Percentiles rank a stretch among this genome's conserved stretches.
Conservation (phyloP, 176 grass and related monocot genomes). For the Phoenix dactylifera region DNA sequence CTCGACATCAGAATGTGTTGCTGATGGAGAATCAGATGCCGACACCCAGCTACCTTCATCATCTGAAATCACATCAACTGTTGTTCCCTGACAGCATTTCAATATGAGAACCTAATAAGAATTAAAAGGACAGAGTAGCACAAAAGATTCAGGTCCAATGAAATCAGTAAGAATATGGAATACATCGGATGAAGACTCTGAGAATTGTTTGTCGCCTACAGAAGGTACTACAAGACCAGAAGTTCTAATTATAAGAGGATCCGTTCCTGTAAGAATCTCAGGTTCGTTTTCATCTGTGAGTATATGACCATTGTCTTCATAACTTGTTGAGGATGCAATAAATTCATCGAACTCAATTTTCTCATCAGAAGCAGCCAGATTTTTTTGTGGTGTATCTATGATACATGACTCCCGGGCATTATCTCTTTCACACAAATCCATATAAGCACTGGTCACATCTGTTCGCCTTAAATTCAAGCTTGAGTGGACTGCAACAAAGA, state of each 20-base stretch:
- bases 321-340: constrained; percentile 27
- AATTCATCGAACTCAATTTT: constrained; percentile 37
- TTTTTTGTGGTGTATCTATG: constrained; percentile 30
- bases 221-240: constrained; percentile 3
- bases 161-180: neutral
- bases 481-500: constrained; percentile 20
- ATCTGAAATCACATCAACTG: constrained; percentile 19
- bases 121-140: neutral
- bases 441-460: constrained; percentile 26
- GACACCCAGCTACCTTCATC: constrained; percentile 27
- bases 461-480: constrained; percentile 34
- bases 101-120: neutral
- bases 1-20: constrained; percentile 21
- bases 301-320: constrained; percentile 29
- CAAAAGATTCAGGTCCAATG: neutral
- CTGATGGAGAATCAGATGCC: constrained; percentile 19
- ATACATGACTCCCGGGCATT: constrained; percentile 19
- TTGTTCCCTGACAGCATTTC: constrained; percentile 20
- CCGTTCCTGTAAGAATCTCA: constrained; percentile 12
- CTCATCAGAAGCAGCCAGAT: constrained; percentile 32
- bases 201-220: constrained; percentile 25
- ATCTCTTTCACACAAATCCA: constrained; percentile 33
- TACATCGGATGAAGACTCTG: constrained; percentile 1
- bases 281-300: constrained; percentile 28
- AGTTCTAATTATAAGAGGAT: constrained; percentile 27